Evolutionary conservation across 2,329 filamentous ascomycete species (phyloP).

Genomic region (Stagonosporopsis chrysanthemi): DNA sequence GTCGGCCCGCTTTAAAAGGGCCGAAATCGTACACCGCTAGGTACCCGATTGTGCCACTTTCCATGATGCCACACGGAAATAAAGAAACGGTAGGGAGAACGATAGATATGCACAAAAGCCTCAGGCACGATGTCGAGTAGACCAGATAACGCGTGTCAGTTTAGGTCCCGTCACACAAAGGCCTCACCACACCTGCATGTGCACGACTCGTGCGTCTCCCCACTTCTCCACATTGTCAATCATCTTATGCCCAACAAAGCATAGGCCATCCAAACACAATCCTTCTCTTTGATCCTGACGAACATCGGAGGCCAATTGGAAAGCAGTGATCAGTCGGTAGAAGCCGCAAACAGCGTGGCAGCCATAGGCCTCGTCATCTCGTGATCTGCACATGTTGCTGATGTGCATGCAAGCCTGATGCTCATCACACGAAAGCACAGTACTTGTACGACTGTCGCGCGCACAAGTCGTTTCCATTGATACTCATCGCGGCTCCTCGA

Average conservation of each 20-base stretch:
- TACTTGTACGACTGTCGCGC: constrained; percentile 8
- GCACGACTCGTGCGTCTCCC: constrained; percentile 8
- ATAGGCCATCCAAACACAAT: not conserved
- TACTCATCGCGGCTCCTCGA: not conserved
- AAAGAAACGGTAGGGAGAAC: not conserved
- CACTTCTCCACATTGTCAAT: constrained; percentile 13
- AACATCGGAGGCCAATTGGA: constrained; percentile 6
- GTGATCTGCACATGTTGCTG: constrained; percentile 6
- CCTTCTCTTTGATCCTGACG: not conserved
- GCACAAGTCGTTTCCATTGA: not conserved
- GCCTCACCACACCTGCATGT: constrained; percentile 6
- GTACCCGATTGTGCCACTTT: not conserved
- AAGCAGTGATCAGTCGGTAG: too few relatives aligned
- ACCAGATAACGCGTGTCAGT: constrained; percentile 4
- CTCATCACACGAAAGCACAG: constrained; percentile 1
- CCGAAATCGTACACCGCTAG: constrained; percentile 17
- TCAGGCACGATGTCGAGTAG: not conserved
- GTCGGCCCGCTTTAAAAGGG: constrained; percentile 20
- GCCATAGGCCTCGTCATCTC: constrained; percentile 5
- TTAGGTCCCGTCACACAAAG: constrained; percentile 8
- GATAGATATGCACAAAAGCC: not conserved
- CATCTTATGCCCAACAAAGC: not conserved
- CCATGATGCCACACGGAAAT: not conserved
- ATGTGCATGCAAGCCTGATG: constrained; percentile 7
- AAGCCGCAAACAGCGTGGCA: constrained; percentile 3